phyloP scores from a whole-genome alignment of 2,329 filamentous ascomycete species.

The Colletotrichum cereale region DNA sequence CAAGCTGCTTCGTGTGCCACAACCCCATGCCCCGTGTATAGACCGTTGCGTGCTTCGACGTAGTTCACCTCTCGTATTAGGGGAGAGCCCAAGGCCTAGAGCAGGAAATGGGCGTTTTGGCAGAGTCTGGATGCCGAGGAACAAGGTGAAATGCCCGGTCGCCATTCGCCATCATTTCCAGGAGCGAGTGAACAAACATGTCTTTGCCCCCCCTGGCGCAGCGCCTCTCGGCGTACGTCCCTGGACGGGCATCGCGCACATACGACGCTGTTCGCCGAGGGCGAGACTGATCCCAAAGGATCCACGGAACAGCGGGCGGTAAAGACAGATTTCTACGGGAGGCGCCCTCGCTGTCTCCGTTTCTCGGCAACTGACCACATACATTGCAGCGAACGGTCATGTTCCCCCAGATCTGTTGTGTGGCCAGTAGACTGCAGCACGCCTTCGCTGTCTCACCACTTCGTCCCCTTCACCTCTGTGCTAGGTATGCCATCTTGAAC shows the following conservation, averaged over 20 bases:
- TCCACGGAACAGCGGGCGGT: not conserved
- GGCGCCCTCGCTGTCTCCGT: slow-evolving; percentile 8
- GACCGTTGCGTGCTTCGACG: not conserved
- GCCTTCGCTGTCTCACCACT: slow-evolving; percentile 8
- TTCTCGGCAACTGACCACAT: not conserved
- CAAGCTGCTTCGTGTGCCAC: not conserved
- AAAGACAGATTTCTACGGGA: slow-evolving; percentile 9
- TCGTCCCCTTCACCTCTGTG: not conserved
- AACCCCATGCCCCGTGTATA: not conserved
- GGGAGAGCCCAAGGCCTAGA: not conserved
- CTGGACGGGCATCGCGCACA: not conserved
- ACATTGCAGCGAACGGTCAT: not conserved
- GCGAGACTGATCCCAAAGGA: slow-evolving; percentile 6
- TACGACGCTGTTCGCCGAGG: not conserved
- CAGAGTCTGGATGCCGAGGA: not conserved
- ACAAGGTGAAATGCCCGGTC: not conserved
- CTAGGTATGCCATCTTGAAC: no score
- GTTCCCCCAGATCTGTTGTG: not conserved
- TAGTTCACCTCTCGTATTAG: not conserved
- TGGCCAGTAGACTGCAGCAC: not conserved
- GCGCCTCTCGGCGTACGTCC: not conserved
- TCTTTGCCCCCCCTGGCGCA: not conserved
- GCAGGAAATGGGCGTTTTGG: slow-evolving; percentile 7
- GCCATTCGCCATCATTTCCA: not conserved
- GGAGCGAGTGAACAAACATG: not conserved